Evolutionary conservation across 768 basidiomycete genomes (phyloP), one percentile per base, ranked within the genome.

Genomic region (Amanita thiersii): DNA sequence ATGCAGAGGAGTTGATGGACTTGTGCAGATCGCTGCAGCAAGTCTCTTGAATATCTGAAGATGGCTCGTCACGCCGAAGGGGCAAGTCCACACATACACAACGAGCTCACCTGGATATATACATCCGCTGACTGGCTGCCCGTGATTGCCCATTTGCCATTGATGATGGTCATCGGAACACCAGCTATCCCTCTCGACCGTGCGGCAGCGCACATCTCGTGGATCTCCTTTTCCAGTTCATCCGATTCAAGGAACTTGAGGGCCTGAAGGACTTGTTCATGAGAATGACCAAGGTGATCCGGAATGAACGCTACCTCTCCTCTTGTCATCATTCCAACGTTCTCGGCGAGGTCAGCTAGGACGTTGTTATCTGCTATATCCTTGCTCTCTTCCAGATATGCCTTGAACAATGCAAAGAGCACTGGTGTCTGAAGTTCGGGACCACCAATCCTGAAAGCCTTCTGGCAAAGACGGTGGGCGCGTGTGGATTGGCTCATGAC

Each of bases 91-190:
- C n/a, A n/a, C 37, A 10, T 38, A 18, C 23, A 35, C 41, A 28
- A 4, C 25, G 3, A 12, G 52, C 69, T 51, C 45, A 81, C 84
- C 68, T 81, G 76, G 23, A 79, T 62, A 52, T 76, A 87, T 2
- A 79, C 77, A 30, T 85, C 83, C 32, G 78, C 69, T 3, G 75
- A 73, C 58, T 87, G 86, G 7, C 79, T 79, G 6, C 86, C 86
- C 37, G 73, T 78, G 19, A 87, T 70, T 4, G 79, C 83, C 79
- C 82, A 89, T 54, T 79, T 81, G 9, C 76, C 73, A 55, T 87
- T 78, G 50, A 89, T 81, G 52, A 89, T 75, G 19, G 77, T 81
- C 65, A 86, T 76, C 5, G 87, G 87, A 2, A 90, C 84, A 28
- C 86, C 86, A 4, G 74, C 78, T 38, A 90, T 75, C 12, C 86